Conservation (phyloP, 2,329 filamentous ascomycete genomes). For the Lecanosticta acicola region DNA sequence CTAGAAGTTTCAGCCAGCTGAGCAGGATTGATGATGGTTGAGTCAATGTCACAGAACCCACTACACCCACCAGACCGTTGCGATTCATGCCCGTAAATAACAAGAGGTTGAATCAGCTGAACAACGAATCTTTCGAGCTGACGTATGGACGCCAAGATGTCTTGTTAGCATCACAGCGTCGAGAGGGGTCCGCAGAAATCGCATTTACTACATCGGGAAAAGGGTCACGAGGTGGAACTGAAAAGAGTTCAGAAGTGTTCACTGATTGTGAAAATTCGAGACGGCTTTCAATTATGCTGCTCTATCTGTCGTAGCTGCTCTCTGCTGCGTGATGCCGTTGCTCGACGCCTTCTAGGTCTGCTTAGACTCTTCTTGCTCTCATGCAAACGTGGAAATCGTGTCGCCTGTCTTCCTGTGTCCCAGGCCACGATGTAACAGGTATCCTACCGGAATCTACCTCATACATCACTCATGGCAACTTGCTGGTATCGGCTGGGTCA, state of each 20-base stretch:
- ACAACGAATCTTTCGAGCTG: too few species aligned
- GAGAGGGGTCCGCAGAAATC: neutral
- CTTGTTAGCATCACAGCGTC: too few species aligned
- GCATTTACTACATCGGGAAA: neutral
- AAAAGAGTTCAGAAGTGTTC: too few species aligned
- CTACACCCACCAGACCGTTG: too few species aligned
- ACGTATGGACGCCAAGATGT: too few species aligned
- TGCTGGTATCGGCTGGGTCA: slow-evolving; percentile 31
- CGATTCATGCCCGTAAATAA: too few species aligned
- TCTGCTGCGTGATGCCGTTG: slow-evolving; percentile 2
- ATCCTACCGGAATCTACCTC: neutral
- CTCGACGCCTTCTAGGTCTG: slow-evolving; percentile 2
- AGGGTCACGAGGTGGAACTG: neutral
- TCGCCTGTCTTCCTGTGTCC: neutral
- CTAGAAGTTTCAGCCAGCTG: neutral
- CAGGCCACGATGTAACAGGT: neutral
- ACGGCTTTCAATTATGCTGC: neutral
- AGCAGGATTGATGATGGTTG: neutral
- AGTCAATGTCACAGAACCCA: neutral
- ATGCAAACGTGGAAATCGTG: slow-evolving; percentile 3
- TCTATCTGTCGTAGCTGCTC: slow-evolving; percentile 2
- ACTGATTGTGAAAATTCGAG: too few species aligned
- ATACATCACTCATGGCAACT: neutral
- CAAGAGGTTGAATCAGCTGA: too few species aligned
- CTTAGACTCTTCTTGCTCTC: slow-evolving; percentile 4